Evolutionary conservation across 2,329 filamentous ascomycete species (phyloP).

Genomic region (Calycina herbarum): DNA sequence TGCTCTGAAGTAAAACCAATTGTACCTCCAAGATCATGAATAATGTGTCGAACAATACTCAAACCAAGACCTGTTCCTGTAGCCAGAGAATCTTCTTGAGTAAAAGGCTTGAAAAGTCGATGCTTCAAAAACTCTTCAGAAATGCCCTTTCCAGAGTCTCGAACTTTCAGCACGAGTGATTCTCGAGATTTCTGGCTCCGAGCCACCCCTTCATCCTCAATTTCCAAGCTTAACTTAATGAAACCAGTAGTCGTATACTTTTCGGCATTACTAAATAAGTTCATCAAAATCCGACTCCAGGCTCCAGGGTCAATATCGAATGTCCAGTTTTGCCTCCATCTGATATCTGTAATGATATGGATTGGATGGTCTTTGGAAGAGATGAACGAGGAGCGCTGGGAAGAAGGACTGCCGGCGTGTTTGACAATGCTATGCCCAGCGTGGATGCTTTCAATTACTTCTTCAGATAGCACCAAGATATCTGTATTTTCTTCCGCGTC

Average conservation of each 20-base stretch:
- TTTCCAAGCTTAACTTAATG: slow-evolving; percentile 45
- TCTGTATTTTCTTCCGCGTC: slow-evolving; percentile 29
- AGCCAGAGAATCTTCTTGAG: slow-evolving; percentile 61
- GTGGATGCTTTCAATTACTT: slow-evolving; percentile 37
- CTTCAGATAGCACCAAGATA: slow-evolving; percentile 33
- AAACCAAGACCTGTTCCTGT: slow-evolving; percentile 63
- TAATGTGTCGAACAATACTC: slow-evolving; percentile 60
- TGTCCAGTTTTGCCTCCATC: slow-evolving; percentile 48
- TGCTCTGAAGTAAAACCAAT: slow-evolving; percentile 57
- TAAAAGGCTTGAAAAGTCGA: slow-evolving; percentile 61
- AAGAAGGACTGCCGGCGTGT: slow-evolving; percentile 29
- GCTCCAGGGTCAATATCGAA: slow-evolving; percentile 57
- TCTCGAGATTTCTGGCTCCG: slow-evolving; percentile 21
- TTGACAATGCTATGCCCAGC: slow-evolving; percentile 32
- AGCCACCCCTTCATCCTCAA: slow-evolving; percentile 29
- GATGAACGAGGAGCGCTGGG: slow-evolving; percentile 20
- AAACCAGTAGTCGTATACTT: slow-evolving; percentile 59
- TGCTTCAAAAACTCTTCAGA: slow-evolving; percentile 60
- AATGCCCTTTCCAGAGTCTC: slow-evolving; percentile 66
- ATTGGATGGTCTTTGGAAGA: slow-evolving; percentile 31
- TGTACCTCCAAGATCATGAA: slow-evolving; percentile 58
- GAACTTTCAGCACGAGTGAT: slow-evolving; percentile 47
- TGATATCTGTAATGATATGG: slow-evolving; percentile 53
- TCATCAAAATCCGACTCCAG: slow-evolving; percentile 55
- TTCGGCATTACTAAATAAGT: slow-evolving; percentile 61